Conservation (phyloP, 192 early-diverging fungal species). For the Backusella circina region DNA sequence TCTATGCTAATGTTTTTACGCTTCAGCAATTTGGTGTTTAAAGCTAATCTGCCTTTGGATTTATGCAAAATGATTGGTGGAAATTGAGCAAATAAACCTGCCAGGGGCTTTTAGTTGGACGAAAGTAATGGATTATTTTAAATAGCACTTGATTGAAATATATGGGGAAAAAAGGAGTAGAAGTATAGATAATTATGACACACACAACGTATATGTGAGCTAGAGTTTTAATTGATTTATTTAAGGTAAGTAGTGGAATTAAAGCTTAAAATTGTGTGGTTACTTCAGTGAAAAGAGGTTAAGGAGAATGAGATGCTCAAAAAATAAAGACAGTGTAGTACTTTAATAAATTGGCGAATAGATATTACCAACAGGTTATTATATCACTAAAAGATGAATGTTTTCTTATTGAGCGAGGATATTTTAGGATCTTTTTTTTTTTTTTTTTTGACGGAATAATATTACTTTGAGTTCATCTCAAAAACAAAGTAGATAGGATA, state of each 20-base stretch:
- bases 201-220: no score
- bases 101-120: not conserved
- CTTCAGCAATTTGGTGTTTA: not conserved
- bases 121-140: not conserved
- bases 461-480: not conserved
- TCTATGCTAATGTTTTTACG: not conserved
- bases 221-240: not conserved
- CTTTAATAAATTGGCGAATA: not conserved
- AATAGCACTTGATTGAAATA: not conserved
- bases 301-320: not conserved
- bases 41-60: not conserved
- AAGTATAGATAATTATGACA: no score
- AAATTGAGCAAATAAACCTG: not conserved
- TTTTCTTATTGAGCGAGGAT: not conserved
- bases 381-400: not conserved
- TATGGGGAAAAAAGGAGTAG: not conserved
- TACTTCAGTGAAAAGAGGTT: not conserved
- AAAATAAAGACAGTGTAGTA: not conserved
- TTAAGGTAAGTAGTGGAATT: not conserved
- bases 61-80: not conserved
- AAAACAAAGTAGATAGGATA: no score
- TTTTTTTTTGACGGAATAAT: not conserved
- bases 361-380: not conserved
- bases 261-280: not conserved
- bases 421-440: not conserved